Percentiles rank a stretch among this genome's conserved stretches.
phyloP scores from a whole-genome alignment of 1,139 yeast genomes.

The Kodamaea sp. region DNA sequence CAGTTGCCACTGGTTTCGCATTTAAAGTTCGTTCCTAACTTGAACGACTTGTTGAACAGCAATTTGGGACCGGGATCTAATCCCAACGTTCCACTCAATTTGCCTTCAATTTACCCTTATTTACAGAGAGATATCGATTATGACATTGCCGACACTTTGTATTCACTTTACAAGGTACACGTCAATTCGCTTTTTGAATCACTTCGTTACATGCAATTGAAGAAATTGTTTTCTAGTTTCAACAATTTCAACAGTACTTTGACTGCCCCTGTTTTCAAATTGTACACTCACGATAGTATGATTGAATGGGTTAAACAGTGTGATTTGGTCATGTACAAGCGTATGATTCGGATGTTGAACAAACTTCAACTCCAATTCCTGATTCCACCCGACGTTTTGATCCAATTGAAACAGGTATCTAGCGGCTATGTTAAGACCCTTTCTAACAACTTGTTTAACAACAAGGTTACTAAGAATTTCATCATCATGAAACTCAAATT shows the following conservation, averaged over 20 bases:
- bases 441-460: slow-evolving; percentile 29
- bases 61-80: slow-evolving; percentile 15
- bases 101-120: slow-evolving; percentile 57
- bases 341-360: slow-evolving; percentile 64
- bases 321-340: slow-evolving; percentile 63
- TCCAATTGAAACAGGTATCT: slow-evolving; percentile 49
- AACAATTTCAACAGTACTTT: slow-evolving; percentile 59
- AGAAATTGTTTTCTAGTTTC: slow-evolving; percentile 56
- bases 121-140: slow-evolving; percentile 51
- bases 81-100: slow-evolving; percentile 33
- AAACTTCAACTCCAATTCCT: slow-evolving; percentile 60
- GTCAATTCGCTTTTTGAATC: slow-evolving; percentile 64
- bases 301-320: slow-evolving; percentile 66
- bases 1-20: slow-evolving; percentile 22
- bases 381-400: slow-evolving; percentile 58
- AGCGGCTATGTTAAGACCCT: slow-evolving; percentile 43
- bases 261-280: slow-evolving; percentile 64
- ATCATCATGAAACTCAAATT: slow-evolving; percentile 52
- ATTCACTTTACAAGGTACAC: slow-evolving; percentile 61
- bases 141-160: slow-evolving; percentile 63
- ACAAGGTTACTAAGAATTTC: slow-evolving; percentile 53
- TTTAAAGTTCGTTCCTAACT: slow-evolving; percentile 39
- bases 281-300: slow-evolving; percentile 53
- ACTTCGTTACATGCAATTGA: slow-evolving; percentile 67
- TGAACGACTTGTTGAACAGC: slow-evolving; percentile 32